phyloP scores from a whole-genome alignment of 2,329 filamentous ascomycete species.

The Penicillium sp. region DNA sequence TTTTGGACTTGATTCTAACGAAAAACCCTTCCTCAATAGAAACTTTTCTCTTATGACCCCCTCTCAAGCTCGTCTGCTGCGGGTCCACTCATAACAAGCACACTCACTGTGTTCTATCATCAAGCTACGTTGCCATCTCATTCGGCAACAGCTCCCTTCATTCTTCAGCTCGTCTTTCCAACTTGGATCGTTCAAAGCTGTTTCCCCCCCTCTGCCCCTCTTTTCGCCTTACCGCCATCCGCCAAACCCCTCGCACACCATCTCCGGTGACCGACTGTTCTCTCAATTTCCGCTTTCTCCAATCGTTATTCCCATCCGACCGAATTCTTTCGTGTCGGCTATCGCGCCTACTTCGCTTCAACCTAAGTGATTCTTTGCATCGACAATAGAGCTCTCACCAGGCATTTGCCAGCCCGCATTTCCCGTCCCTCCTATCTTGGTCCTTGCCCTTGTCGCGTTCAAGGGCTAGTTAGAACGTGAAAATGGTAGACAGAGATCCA shows the following conservation, averaged over 20 bases:
- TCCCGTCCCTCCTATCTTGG: conserved; percentile 21
- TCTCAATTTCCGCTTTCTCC: conserved; percentile 7
- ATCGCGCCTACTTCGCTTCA: conserved; percentile 6
- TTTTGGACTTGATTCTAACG: not conserved
- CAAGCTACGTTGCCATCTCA: conserved; percentile 12
- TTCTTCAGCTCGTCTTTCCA: not conserved
- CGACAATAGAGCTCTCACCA: conserved; percentile 23
- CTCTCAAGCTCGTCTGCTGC: conserved; percentile 23
- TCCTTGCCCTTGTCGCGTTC: conserved; percentile 23
- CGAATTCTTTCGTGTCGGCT: conserved; percentile 10
- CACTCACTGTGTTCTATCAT: conserved; percentile 3
- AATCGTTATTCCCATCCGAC: conserved; percentile 15
- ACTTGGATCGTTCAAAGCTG: conserved; percentile 18
- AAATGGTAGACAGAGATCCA: conserved; percentile 95
- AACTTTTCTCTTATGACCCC: conserved; percentile 20
- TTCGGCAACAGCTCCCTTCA: conserved; percentile 6
- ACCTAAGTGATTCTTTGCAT: conserved; percentile 13
- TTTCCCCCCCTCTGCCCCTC: conserved; percentile 20
- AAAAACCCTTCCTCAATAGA: not conserved
- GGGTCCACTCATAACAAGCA: conserved; percentile 27
- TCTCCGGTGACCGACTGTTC: conserved; percentile 15
- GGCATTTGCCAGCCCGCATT: conserved; percentile 8
- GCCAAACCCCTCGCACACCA: conserved; percentile 20
- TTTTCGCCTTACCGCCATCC: conserved; percentile 18
- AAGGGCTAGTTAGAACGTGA: conserved; percentile 49